Base-by-base conservation (phyloP, 805 yeast genomes). In the Clavispora carvajalis region DNA sequence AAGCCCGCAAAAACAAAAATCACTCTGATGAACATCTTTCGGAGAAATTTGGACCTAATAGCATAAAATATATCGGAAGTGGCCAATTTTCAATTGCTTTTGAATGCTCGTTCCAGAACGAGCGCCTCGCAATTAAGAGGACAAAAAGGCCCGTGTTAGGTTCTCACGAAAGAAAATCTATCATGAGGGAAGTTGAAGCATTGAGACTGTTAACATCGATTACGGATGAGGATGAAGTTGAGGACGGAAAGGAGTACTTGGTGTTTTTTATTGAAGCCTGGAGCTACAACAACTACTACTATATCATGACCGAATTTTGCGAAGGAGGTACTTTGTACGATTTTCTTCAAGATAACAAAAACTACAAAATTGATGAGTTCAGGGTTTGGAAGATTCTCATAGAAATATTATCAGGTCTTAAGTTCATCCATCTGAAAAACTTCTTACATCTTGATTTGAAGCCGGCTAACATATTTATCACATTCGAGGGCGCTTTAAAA, bases 331-430 rank as follows among this genome's bases (percentile, higher is more conserved):
- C 93, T 17, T 65, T 93, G 43, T 93, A 82, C 54, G 77, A 78
- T 44, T 93, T 91, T 55, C 62, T 93, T 39, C 73, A 80, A 23
- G 95, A 85, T 49, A 82, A 80, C 58, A 79, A 82, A 36, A 73
- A 81, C 30, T 77, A 86, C 22, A 51, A 82, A 52, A 71, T 93
- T 38, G 99, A 93, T 58, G 99, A 93, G 60, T 93, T 96, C 84
- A 76, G 99, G 52, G 90, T 91, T 30, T 93, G 99, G 99, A 93
- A 93, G 65, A 91, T 93, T 34, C 69, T 93, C 49, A 82, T 84
- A 38, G 99, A 91, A 58, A 71, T 90, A 13, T 63, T 87, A 31
- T 72, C 78, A 54, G 99, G 97, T 0, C 66, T 93, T 44, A 73
- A 78, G 48, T 89, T 79, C 58, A 81, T 93, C 36, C 99, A 93